These are phyloP conservation scores for Leccinum subrobustum DNA, from an alignment of 1,284 basidiomycete genomes.

Conservation along the genomic window DNA sequence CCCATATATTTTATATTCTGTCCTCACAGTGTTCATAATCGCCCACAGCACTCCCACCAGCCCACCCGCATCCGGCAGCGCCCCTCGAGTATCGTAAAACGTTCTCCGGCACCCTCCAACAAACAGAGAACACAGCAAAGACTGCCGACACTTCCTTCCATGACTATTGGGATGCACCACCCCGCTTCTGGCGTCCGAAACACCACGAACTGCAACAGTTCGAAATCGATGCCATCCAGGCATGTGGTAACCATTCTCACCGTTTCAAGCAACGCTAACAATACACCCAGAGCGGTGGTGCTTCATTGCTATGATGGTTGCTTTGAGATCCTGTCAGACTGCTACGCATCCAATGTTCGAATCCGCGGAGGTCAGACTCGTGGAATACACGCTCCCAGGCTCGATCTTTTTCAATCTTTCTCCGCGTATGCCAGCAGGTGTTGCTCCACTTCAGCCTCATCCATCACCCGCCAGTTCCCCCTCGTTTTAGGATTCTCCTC, in stretches of 20 bases:
- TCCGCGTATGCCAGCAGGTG: slow-evolving; percentile 90
- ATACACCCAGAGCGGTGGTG: slow-evolving; percentile 65
- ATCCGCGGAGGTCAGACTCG: neutral
- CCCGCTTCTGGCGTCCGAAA: slow-evolving; percentile 63
- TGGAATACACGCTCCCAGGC: slow-evolving; percentile 7
- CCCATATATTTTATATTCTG: neutral
- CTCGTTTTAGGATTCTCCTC: slow-evolving; percentile 66
- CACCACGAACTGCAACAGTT: slow-evolving; percentile 54
- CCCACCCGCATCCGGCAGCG: slow-evolving; percentile 75
- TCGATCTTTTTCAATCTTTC: slow-evolving; percentile 64
- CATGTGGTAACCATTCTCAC: slow-evolving; percentile 37
- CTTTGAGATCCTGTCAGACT: neutral
- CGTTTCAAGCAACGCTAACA: slow-evolving; percentile 8
- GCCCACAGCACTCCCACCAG: slow-evolving; percentile 51
- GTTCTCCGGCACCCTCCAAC: slow-evolving; percentile 60
- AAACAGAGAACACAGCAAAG: slow-evolving; percentile 37
- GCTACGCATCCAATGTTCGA: neutral
- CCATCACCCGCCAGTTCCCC: slow-evolving; percentile 84
- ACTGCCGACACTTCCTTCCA: slow-evolving; percentile 41
- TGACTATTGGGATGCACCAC: slow-evolving; percentile 82
- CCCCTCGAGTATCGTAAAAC: slow-evolving; percentile 65
- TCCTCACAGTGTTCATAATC: slow-evolving; percentile 10
- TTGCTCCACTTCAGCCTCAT: slow-evolving; percentile 80
- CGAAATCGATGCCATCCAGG: slow-evolving; percentile 81
- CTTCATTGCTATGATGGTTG: slow-evolving; percentile 46